phyloP scores from a whole-genome alignment of 768 basidiomycete species.

The Rhodosporidiobolus sp. region DNA sequence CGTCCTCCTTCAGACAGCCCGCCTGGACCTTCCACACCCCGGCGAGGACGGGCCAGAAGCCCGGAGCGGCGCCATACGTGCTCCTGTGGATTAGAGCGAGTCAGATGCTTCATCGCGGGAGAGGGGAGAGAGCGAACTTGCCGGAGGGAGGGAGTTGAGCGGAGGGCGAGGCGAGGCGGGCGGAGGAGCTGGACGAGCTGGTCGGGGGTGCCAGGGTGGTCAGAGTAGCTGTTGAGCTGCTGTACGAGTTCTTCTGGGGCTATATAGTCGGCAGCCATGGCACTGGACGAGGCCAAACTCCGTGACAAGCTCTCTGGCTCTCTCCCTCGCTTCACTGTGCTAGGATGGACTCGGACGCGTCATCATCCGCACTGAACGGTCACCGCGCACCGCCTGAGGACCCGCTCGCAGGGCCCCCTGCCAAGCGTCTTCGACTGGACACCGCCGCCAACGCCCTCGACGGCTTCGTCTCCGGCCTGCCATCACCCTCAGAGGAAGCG shows the following conservation, averaged over 20 bases:
- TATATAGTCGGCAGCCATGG: not conserved
- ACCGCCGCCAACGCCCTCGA: not conserved
- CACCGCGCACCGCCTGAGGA: not conserved
- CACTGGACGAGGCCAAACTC: not conserved
- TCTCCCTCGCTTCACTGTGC: not conserved
- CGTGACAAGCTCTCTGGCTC: not conserved
- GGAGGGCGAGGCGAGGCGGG: conserved; percentile 6
- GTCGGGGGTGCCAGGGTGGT: not conserved
- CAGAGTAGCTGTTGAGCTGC: not conserved
- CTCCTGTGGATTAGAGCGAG: not conserved
- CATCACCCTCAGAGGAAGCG: not conserved
- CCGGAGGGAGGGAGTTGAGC: conserved; percentile 1
- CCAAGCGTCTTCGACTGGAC: conserved; percentile 27
- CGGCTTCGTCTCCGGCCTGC: too few relatives aligned
- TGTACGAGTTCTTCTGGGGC: not conserved
- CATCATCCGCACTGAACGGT: not conserved
- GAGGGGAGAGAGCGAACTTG: not conserved
- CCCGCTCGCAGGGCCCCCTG: not conserved
- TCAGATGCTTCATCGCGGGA: not conserved
- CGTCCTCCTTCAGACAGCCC: not conserved
- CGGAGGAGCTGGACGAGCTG: conserved; percentile 20
- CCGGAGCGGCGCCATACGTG: not conserved
- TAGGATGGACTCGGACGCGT: not conserved
- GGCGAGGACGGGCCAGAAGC: conserved; percentile 9
- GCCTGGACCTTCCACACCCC: conserved; percentile 6